Percentiles rank a stretch among this genome's conserved stretches.
Evolutionary conservation across 116 monocot genomes (phyloP).

Genomic region (Zostera marina): DNA sequence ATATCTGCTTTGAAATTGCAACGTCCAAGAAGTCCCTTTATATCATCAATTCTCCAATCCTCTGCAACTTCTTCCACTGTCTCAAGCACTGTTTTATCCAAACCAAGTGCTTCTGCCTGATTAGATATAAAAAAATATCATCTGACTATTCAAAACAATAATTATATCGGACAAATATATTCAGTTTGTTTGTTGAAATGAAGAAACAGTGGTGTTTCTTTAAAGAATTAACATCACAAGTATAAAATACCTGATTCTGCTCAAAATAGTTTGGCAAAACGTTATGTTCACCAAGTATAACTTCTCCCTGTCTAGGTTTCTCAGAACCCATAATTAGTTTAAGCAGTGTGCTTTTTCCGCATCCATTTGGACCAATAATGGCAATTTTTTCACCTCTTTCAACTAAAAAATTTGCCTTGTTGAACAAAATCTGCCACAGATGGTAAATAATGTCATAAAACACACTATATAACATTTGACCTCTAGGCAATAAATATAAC

Average conservation of each 20-base stretch:
- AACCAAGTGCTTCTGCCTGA: slow-evolving; percentile 92
- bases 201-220: background rate
- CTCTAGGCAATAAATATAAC: background rate
- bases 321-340: slow-evolving; percentile 83
- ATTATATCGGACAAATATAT: background rate
- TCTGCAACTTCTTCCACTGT: slow-evolving; percentile 90
- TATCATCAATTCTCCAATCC: slow-evolving; percentile 93
- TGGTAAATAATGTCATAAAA: background rate
- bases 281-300: slow-evolving; percentile 82
- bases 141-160: background rate
- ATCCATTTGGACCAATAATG: slow-evolving; percentile 96
- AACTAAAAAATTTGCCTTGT: slow-evolving; percentile 65
- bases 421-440: slow-evolving; percentile 46
- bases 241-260: slow-evolving; percentile 76
- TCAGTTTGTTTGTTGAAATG: background rate
- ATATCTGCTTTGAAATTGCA: slow-evolving; percentile 91
- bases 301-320: slow-evolving; percentile 61
- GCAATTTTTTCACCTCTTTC: slow-evolving; percentile 93
- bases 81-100: slow-evolving; percentile 79
- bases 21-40: slow-evolving; percentile 94
- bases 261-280: slow-evolving; percentile 95
- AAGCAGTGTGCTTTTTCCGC: slow-evolving; percentile 86
- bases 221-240: background rate
- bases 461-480: background rate
- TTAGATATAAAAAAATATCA: slow-evolving; percentile 3